Evolutionary conservation across 768 basidiomycete genomes (phyloP).

Genomic region (Pleurotus sapidus): DNA sequence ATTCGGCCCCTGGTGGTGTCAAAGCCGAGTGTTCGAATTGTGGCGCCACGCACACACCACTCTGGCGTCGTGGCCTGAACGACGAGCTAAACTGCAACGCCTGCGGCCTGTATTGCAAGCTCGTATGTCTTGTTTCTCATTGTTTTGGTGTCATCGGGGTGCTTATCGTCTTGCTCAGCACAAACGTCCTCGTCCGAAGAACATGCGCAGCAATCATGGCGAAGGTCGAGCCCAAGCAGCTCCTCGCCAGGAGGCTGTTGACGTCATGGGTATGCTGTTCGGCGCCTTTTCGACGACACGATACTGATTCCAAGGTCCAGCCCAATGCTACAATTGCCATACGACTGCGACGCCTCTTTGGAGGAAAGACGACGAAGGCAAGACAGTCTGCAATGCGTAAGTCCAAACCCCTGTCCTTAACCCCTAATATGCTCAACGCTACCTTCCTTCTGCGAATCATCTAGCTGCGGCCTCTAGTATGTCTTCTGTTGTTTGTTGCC

Average conservation of each 20-base stretch:
- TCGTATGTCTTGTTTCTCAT: conserved; percentile 43
- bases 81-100: conserved; percentile 91
- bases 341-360: conserved; percentile 87
- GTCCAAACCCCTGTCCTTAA: conserved; percentile 25
- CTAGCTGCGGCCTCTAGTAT: conserved; percentile 71
- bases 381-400: conserved; percentile 89
- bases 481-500: not conserved
- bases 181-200: conserved; percentile 86
- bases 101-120: conserved; percentile 83
- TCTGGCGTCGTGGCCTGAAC: conserved; percentile 84
- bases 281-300: not conserved
- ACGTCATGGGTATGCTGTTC: conserved; percentile 59
- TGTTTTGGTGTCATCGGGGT: too few relatives aligned
- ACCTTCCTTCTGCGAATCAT: conserved; percentile 9
- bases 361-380: conserved; percentile 90
- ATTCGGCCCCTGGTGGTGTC: conserved; percentile 50
- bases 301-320: conserved; percentile 32
- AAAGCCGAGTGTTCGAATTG: conserved; percentile 90
- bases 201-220: conserved; percentile 75
- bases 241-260: conserved; percentile 68
- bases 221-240: conserved; percentile 65
- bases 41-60: conserved; percentile 84
- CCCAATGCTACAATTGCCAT: conserved; percentile 89
- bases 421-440: not conserved
- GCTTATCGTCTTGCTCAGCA: conserved; percentile 43